These are phyloP conservation scores for Phaeophleospora eucalypticola DNA, from an alignment of 2,329 filamentous ascomycete genomes.

Conservation along the genomic window DNA sequence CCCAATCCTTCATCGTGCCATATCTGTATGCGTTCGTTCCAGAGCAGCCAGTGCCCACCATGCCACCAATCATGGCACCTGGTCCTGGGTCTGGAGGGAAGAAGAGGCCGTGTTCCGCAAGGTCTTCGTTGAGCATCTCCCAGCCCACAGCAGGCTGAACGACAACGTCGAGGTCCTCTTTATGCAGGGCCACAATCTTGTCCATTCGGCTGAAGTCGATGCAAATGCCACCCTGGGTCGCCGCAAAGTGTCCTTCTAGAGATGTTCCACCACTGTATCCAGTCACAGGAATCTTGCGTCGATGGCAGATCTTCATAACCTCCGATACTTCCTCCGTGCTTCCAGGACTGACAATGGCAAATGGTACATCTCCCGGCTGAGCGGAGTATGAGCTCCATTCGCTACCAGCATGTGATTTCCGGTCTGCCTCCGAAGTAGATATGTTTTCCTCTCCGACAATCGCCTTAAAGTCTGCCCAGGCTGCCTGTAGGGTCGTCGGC, in stretches of 20 bases:
- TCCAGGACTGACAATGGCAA: slow-evolving; percentile 68
- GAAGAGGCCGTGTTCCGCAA: slow-evolving; percentile 70
- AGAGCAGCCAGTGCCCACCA: slow-evolving; percentile 71
- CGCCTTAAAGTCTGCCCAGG: slow-evolving; percentile 59
- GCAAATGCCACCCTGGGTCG: slow-evolving; percentile 77
- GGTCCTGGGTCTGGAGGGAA: slow-evolving; percentile 90
- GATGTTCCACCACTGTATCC: slow-evolving; percentile 85
- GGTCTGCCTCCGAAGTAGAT: slow-evolving; percentile 53
- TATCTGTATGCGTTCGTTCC: slow-evolving; percentile 91
- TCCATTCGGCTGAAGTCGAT: slow-evolving; percentile 86
- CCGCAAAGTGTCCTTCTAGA: slow-evolving; percentile 82
- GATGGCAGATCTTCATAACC: slow-evolving; percentile 85
- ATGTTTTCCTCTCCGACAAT: slow-evolving; percentile 61
- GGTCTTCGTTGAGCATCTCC: slow-evolving; percentile 77
- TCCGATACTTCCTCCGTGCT: slow-evolving; percentile 78
- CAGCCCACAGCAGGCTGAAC: slow-evolving; percentile 69
- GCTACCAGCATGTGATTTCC: slow-evolving; percentile 56
- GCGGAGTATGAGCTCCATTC: slow-evolving; percentile 58
- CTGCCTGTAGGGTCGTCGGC: slow-evolving; percentile 57
- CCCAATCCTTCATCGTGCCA: slow-evolving; percentile 94
- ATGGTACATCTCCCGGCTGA: slow-evolving; percentile 42
- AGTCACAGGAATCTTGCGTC: slow-evolving; percentile 75
- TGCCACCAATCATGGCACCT: slow-evolving; percentile 86
- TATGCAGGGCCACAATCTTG: slow-evolving; percentile 70
- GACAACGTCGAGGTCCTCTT: slow-evolving; percentile 59